Base-by-base conservation (phyloP, 768 basidiomycete species). In the Cyclocybe aegerita region DNA sequence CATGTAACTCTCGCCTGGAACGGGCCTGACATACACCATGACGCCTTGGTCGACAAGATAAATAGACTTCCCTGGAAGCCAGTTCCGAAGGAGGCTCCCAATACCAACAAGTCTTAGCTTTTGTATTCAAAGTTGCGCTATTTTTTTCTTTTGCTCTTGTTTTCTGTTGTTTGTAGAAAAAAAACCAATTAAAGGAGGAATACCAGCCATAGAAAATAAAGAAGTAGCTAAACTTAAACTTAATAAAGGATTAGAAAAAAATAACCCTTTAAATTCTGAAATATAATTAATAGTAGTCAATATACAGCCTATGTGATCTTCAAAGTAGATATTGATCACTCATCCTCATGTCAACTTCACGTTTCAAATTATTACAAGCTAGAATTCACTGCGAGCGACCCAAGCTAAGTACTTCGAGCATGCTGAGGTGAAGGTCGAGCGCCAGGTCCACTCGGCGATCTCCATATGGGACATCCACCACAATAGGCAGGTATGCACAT, bases 321-420 rank as follows among this genome's bases (percentile, higher is more conserved):
- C 23, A 5, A 5, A 5, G 23, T 23, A 23, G 23, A 23, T 23
- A 23, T 23, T 23, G 23, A 23, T 37, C 36, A 15, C 15, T 37
- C 7, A 37, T 41, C 40, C 29, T 42, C 14, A 42, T 42, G 12
- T 9, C 16, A 15, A 9, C 17, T 43, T 39, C 49, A 37, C 52
- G 56, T 49, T 60, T 53, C 57, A 60, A 53, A 57, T 46, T 57
- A 16, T 16, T 5, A 3, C 5, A 5, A 23, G 23, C 23, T 23
- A 23, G 23, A 3, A 5, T 23, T 23, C 5, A 3, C 23, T 5
- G 23, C 23, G 23, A 23, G 4, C 23, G 23, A 23, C 23, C 23
- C 23, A 23, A 23, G 23, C 23, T 4, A n/a, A n/a, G n/a, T n/a
- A 37, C 15, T 37, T 7, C 36, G 7, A 38, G 7, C 36, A 36